Base-by-base conservation (phyloP, 2,329 filamentous ascomycete species). In the Cryphonectria naterciae region DNA sequence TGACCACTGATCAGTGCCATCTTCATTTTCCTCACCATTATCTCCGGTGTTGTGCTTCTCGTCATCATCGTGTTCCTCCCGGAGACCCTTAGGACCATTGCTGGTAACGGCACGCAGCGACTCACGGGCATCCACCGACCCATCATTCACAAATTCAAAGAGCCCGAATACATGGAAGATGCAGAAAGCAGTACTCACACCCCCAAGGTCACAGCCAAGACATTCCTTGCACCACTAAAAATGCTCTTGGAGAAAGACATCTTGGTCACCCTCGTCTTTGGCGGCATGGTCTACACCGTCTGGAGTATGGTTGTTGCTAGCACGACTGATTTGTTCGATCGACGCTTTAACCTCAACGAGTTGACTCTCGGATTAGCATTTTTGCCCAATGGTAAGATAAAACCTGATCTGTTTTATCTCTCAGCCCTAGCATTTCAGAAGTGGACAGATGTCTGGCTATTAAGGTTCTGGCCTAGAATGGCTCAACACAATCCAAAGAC, bases 271-370 rank as follows among this genome's bases (percentile, higher is more conserved):
- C 75, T 86, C 0, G 75, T 84, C 67, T 86, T 81, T 56, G 82
- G 83, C 58, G 80, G 79, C 15, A 78, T 83, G 7, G 79, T 83
- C 1, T 86, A 85, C 73, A 80, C 83, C 0, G 79, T 84, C 17
- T 86, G 83, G 83, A 83, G 79, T 32, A 85, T 85, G 83, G 80
- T 85, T 6, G 84, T 82, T 2, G 81, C 83, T 1, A 82, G 78
- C 17, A 85, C 83, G 1, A 80, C 82, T 0, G 77, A 77, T 1
- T 67, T 83, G 4, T 82, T 85, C 68, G 77, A 82, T 72, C 73
- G 77, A 0, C 76, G 74, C 10, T 85, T 83, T 65, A 69, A 76
- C 8, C 77, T 86, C 10, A 70, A 56, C 32, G 68, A 70, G 13
- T 37, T 67, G 11, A 56, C 52, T 49, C 68, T 70, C 19, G 52